Evolutionary conservation across 805 yeast genomes (phyloP).

Genomic region (Kazachstania psychrophila): DNA sequence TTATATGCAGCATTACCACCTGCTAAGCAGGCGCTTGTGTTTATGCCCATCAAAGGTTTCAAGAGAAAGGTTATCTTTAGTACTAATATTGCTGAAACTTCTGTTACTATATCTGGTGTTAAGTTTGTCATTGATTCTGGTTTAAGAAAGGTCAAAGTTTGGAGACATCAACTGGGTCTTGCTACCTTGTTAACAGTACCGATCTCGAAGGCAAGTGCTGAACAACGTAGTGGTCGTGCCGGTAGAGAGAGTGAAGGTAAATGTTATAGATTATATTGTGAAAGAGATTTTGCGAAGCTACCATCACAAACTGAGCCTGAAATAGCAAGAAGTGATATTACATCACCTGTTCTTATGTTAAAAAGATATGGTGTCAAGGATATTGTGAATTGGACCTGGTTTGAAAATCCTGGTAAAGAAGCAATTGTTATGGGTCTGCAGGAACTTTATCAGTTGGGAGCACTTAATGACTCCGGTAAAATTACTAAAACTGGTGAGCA

Average conservation of each 20-base stretch:
- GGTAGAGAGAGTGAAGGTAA: constrained; percentile 95
- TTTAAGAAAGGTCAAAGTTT: constrained; percentile 81
- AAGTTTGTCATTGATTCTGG: constrained; percentile 91
- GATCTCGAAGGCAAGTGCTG: constrained; percentile 86
- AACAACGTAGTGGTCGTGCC: constrained; percentile 97
- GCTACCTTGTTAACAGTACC: constrained; percentile 91
- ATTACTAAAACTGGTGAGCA: constrained; percentile 73
- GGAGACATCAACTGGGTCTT: constrained; percentile 87
- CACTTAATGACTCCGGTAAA: constrained; percentile 65
- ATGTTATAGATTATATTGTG: constrained; percentile 76
- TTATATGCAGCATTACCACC: constrained; percentile 92
- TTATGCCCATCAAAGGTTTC: constrained; percentile 51
- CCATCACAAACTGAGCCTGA: constrained; percentile 87
- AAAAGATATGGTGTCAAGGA: constrained; percentile 79
- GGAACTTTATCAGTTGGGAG: constrained; percentile 69
- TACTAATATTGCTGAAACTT: constrained; percentile 96
- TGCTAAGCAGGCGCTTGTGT: constrained; percentile 70
- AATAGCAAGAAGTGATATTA: constrained; percentile 75
- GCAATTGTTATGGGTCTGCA: constrained; percentile 68
- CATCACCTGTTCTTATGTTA: constrained; percentile 74
- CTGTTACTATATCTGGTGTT: constrained; percentile 91
- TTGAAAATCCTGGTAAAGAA: constrained; percentile 79
- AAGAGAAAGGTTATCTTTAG: constrained; percentile 82
- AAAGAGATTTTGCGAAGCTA: constrained; percentile 51
- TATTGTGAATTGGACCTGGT: constrained; percentile 82